These are phyloP conservation scores for Galium porrigens DNA, from an alignment of 305 asterid species.

Conservation along the genomic window DNA sequence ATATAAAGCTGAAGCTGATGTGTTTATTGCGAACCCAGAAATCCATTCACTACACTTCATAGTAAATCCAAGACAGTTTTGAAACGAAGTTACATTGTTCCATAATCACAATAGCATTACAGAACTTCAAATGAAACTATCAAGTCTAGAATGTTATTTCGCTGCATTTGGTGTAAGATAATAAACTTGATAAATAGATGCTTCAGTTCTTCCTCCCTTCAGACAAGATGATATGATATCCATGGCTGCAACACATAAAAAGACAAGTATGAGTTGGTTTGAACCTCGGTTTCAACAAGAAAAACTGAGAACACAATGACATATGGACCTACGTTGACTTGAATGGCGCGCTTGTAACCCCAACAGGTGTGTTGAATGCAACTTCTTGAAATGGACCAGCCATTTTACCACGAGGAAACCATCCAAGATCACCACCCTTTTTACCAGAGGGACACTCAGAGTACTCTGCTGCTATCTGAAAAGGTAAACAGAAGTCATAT, in stretches of 20 bases:
- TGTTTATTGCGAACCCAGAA: not conserved
- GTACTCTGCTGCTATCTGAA: conserved; percentile 74
- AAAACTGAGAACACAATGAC: conserved; percentile 12
- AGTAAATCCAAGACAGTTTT: not conserved
- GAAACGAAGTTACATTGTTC: not conserved
- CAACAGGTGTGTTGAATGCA: conserved; percentile 75
- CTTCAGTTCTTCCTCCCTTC: conserved; percentile 92
- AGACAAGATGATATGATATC: conserved; percentile 71
- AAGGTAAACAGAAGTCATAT: conserved; percentile 8
- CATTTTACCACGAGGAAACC: conserved; percentile 98
- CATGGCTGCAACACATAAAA: conserved; percentile 49
- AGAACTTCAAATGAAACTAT: not conserved
- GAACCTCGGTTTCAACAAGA: not conserved
- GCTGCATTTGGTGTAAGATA: conserved; percentile 11
- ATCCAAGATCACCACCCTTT: conserved; percentile 93
- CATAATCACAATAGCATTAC: not conserved
- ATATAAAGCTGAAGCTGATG: not conserved
- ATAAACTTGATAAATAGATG: conserved; percentile 12
- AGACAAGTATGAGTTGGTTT: conserved; percentile 4
- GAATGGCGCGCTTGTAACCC: conserved; percentile 74
- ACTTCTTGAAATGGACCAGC: conserved; percentile 99
- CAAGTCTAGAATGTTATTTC: conserved; percentile 9
- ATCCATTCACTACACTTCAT: not conserved
- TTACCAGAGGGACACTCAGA: conserved; percentile 96
- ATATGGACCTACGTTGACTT: conserved; percentile 60